phyloP scores from a whole-genome alignment of 495 filamentous ascomycete genomes.

The Aspergillus egyptiacus region DNA sequence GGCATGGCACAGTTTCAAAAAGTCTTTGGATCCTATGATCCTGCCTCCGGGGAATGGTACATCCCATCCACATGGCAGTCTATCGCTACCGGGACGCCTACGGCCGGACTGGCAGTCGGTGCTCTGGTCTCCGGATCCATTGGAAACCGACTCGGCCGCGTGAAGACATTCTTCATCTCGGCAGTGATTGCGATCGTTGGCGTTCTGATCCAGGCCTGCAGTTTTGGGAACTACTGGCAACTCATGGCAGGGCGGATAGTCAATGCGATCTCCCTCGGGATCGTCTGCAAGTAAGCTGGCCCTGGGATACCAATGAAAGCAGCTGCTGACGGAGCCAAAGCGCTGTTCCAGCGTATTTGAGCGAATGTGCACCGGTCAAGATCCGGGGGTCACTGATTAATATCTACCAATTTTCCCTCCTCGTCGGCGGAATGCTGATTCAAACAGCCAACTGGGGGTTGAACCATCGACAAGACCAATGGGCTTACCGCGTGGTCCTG shows the following conservation, averaged over 20 bases:
- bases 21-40: not conserved
- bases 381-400: not conserved
- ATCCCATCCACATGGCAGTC: constrained; percentile 1
- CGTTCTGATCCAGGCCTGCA: not conserved
- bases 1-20: not conserved
- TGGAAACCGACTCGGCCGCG: not conserved
- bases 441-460: not conserved
- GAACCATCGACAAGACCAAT: not conserved
- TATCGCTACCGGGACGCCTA: not conserved
- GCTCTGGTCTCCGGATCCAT: not conserved
- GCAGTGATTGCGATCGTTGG: not conserved
- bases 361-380: not conserved
- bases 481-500: not conserved
- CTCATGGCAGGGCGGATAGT: not conserved
- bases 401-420: not conserved
- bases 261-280: not conserved
- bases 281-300: not conserved
- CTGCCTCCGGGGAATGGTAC: not conserved
- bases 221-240: not conserved
- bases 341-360: not conserved
- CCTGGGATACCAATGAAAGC: not conserved
- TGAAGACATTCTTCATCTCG: not conserved
- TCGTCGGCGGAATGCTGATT: not conserved
- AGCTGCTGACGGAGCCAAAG: not conserved
- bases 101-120: not conserved